Evolutionary conservation across 2,329 filamentous ascomycete species (phyloP).

Genomic region (Phaeosphaeriaceae sp.): DNA sequence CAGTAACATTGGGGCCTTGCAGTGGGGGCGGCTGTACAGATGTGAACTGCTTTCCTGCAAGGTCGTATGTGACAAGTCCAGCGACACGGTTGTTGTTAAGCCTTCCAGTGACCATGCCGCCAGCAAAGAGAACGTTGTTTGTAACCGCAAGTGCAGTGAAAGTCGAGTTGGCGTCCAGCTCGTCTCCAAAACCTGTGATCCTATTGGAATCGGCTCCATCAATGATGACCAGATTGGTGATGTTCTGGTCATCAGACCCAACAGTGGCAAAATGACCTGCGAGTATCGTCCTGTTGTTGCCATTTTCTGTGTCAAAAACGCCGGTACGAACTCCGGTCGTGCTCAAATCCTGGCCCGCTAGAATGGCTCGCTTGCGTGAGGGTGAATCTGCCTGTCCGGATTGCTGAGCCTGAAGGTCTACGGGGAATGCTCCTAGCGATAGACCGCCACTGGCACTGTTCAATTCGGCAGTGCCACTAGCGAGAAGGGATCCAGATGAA

Average conservation of each 20-base stretch:
- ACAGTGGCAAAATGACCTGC: constrained; percentile 84
- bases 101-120: constrained; percentile 78
- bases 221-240: constrained; percentile 84
- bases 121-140: constrained; percentile 72
- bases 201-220: constrained; percentile 73
- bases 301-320: constrained; percentile 73
- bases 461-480: constrained; percentile 75
- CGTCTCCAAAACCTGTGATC: constrained; percentile 72
- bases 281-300: constrained; percentile 82
- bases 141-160: constrained; percentile 69
- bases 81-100: constrained; percentile 68
- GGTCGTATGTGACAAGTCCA: constrained; percentile 82
- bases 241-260: constrained; percentile 69
- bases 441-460: constrained; percentile 38
- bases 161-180: constrained; percentile 73
- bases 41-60: constrained; percentile 67
- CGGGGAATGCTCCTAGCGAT: constrained; percentile 56
- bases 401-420: constrained; percentile 24
- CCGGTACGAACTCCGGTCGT: constrained; percentile 77
- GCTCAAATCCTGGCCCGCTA: constrained; percentile 54
- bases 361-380: constrained; percentile 51
- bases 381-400: constrained; percentile 35
- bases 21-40: constrained; percentile 77
- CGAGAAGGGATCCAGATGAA: constrained; percentile 74
- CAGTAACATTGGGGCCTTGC: constrained; percentile 71